Conservation (phyloP, 805 yeast species). For the Kurtzmaniella fragi region DNA sequence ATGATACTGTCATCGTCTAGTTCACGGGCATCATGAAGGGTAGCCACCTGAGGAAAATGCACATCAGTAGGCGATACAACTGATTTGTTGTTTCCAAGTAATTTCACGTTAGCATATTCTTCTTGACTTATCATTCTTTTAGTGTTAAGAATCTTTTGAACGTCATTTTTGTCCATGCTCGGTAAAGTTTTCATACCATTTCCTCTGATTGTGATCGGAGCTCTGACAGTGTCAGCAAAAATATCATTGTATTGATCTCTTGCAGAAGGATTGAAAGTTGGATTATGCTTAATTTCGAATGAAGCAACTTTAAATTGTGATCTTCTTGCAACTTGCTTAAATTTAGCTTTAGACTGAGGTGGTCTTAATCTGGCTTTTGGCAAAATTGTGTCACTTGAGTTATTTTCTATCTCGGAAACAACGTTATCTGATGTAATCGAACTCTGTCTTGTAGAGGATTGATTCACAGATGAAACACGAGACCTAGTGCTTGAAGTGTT, state of each 20-base stretch:
- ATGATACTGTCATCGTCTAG: constrained; percentile 7
- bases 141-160: constrained; percentile 33
- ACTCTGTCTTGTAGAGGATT: too few species aligned
- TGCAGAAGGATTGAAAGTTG: constrained; percentile 27
- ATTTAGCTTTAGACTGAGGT: neutral
- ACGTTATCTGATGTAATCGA: neutral
- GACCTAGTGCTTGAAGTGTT: constrained; percentile 33
- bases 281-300: constrained; percentile 34
- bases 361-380: constrained; percentile 1
- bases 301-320: constrained; percentile 39
- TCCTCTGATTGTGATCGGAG: constrained; percentile 36
- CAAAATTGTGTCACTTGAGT: neutral
- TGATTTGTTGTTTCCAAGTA: constrained; percentile 20
- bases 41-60: constrained; percentile 27
- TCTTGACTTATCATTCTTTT: constrained; percentile 36
- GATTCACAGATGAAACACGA: constrained; percentile 1
- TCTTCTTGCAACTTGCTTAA: constrained; percentile 5
- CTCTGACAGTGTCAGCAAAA: constrained; percentile 13
- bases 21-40: constrained; percentile 22
- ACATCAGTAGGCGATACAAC: constrained; percentile 19
- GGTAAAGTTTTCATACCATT: constrained; percentile 45
- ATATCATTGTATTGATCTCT: constrained; percentile 35
- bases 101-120: constrained; percentile 32
- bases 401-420: too few species aligned
- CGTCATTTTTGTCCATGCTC: constrained; percentile 44